Evolutionary conservation across 176 grass and related monocot species (phyloP).

Genomic region (Oryza longistaminata): DNA sequence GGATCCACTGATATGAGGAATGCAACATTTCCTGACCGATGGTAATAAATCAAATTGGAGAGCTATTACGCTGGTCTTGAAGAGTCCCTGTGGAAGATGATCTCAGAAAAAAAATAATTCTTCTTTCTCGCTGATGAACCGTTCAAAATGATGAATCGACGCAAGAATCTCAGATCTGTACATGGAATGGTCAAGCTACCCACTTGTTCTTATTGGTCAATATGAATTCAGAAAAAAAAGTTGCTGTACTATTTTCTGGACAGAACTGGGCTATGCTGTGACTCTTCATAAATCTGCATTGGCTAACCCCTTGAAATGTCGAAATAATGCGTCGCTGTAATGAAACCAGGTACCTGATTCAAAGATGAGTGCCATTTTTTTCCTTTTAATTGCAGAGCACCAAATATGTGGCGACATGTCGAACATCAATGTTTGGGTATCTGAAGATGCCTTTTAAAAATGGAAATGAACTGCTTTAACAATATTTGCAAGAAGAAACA

Average conservation of each 20-base stretch:
- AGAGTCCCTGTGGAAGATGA: background rate
- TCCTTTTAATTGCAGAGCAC: background rate
- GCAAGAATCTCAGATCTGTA: background rate
- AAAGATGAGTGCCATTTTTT: background rate
- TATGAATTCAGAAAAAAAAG: background rate
- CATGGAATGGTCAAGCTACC: background rate
- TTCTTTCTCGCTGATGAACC: background rate
- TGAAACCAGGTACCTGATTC: background rate
- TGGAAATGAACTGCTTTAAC: background rate
- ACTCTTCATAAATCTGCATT: background rate
- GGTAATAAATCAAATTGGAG: background rate
- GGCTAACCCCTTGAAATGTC: background rate
- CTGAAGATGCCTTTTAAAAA: background rate
- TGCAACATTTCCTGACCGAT: constrained; percentile 10
- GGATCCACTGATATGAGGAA: constrained; percentile 65
- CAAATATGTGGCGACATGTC: background rate
- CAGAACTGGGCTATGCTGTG: background rate
- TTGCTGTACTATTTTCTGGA: background rate
- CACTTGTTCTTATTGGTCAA: background rate
- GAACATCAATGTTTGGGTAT: background rate
- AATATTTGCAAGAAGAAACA: background rate
- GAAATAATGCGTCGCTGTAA: background rate
- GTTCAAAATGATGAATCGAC: background rate
- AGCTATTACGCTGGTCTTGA: constrained; percentile 24
- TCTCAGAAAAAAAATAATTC: no score